Conservation (phyloP, 495 filamentous ascomycete genomes). For the Parmelia sp. region DNA sequence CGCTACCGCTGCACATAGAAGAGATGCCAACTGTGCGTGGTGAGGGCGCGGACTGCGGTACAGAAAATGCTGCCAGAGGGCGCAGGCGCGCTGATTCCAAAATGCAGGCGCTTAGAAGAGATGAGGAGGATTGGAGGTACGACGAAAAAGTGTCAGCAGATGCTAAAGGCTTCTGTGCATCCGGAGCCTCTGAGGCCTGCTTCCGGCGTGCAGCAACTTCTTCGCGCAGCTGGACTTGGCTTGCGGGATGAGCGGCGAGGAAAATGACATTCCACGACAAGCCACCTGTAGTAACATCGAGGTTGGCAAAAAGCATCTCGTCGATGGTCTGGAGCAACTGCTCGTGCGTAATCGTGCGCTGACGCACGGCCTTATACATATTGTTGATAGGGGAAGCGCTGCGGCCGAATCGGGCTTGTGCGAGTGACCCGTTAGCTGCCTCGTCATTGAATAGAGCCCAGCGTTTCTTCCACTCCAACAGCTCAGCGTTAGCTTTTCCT, state of each 20-base stretch:
- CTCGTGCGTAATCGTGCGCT: conserved; percentile 23
- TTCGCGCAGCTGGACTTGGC: conserved; percentile 29
- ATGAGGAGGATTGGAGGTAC: conserved; percentile 8
- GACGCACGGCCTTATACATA: conserved; percentile 25
- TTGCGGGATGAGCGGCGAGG: conserved; percentile 31
- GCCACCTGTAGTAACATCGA: conserved; percentile 40
- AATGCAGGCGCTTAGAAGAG: conserved; percentile 31
- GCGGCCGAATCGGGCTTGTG: too few relatives aligned
- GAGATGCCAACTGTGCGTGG: too few relatives aligned
- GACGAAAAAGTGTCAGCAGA: too few relatives aligned
- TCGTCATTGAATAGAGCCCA: too few relatives aligned
- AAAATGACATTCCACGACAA: conserved; percentile 38
- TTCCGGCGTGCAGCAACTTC: conserved; percentile 21
- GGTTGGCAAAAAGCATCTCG: conserved; percentile 42
- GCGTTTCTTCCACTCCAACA: too few relatives aligned
- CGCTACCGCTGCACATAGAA: too few relatives aligned
- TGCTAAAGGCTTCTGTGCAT: too few relatives aligned
- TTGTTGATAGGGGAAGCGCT: conserved; percentile 24
- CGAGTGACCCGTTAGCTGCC: too few relatives aligned
- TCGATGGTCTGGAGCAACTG: conserved; percentile 38
- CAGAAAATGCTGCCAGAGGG: conserved; percentile 34
- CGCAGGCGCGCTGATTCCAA: conserved; percentile 34
- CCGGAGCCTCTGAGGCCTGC: conserved; percentile 2
- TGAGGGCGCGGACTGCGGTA: conserved; percentile 32
- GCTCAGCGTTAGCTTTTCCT: too few relatives aligned